Base-by-base conservation (phyloP, 176 grass and related monocot species). In the Melocanna baccifera region DNA sequence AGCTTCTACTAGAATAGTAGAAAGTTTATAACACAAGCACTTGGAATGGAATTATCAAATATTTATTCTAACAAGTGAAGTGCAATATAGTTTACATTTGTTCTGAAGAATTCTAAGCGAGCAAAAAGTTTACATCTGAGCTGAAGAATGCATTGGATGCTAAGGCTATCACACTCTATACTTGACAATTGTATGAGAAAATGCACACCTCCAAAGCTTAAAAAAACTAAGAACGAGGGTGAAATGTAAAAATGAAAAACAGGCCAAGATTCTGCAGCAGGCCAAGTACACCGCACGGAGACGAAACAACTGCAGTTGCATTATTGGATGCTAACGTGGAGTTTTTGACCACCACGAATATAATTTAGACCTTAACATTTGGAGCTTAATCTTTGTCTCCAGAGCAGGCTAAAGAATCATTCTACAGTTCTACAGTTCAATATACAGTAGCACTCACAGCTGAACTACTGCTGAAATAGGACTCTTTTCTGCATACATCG, bases 341-440 rank as follows among this genome's bases (percentile, higher is more conserved):
- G 13, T 10, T 45, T 65, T 66, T 56, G 56, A 13, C 62, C 67
- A 57, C 71, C 78, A 83, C 57, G 15, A 66, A 71, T 58, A 43
- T 66, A 79, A 41, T 59, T 7, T 58, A 73, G 29, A n/a, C 62
- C 25, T 69, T 50, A 26, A 55, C 14, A 71, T 28, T 86, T 86
- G 57, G 67, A 82, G 12, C 67, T 77, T 90, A 83, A 87, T 62
- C 75, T 72, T 83, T 73, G 67, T 83, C 73, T 72, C 58, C 25
- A 83, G 67, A 86, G 22, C 7, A 1, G 16, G 4, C 39, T 78
- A 73, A 36, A 58, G 67, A 83, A 86, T 79, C 46, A 25, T 66
- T 19, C 72, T 66, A 78, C 42, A 86, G 5, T 78, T 22, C 14
- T 78, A 9, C 9, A 79, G 51, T 84, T 28, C 46, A 56, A 1